These are phyloP conservation scores for Thelonectria blattea DNA, from an alignment of 2,329 filamentous ascomycete genomes.

Conservation along the genomic window DNA sequence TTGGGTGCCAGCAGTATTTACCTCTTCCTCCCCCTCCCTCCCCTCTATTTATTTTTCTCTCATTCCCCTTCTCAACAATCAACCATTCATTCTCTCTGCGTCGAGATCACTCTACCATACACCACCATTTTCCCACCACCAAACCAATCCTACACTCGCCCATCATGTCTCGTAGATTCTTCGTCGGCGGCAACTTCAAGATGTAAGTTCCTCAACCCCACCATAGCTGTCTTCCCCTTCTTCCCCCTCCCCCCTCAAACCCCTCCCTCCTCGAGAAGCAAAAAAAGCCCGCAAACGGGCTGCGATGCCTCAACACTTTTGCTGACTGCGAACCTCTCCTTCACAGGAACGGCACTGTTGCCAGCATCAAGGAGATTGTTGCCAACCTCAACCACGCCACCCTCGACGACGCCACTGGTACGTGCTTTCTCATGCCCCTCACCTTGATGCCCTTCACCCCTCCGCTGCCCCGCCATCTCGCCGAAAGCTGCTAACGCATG, in stretches of 20 bases:
- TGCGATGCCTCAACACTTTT: slow-evolving; percentile 5
- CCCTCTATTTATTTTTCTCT: neutral
- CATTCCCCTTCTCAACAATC: neutral
- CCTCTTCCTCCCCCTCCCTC: slow-evolving; percentile 8
- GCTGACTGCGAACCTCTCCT: slow-evolving; percentile 21
- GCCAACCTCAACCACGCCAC: slow-evolving; percentile 85
- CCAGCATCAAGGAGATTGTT: slow-evolving; percentile 91
- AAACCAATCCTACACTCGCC: slow-evolving; percentile 38
- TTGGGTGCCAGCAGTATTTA: slow-evolving; percentile 19
- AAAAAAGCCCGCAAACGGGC: slow-evolving; percentile 42
- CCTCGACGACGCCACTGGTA: slow-evolving; percentile 77
- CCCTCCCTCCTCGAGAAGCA: slow-evolving; percentile 27
- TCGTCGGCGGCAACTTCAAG: slow-evolving; percentile 99
- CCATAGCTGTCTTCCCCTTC: slow-evolving; percentile 20
- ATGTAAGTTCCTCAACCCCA: slow-evolving; percentile 68
- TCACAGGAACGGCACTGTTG: slow-evolving; percentile 89
- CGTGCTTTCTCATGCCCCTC: slow-evolving; percentile 40
- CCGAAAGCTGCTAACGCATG: slow-evolving; percentile 17
- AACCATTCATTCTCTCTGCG: neutral
- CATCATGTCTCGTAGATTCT: slow-evolving; percentile 94
- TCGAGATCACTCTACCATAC: neutral
- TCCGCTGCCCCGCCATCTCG: slow-evolving; percentile 6
- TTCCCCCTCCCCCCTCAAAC: slow-evolving; percentile 23
- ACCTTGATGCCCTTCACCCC: neutral
- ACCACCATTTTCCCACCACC: slow-evolving; percentile 5